A percentile compares a stretch with the other conserved stretches of the same genome.
Evolutionary conservation across 2,329 filamentous ascomycete genomes (phyloP).

Genomic region (Lasiodiplodia hormozganensis): DNA sequence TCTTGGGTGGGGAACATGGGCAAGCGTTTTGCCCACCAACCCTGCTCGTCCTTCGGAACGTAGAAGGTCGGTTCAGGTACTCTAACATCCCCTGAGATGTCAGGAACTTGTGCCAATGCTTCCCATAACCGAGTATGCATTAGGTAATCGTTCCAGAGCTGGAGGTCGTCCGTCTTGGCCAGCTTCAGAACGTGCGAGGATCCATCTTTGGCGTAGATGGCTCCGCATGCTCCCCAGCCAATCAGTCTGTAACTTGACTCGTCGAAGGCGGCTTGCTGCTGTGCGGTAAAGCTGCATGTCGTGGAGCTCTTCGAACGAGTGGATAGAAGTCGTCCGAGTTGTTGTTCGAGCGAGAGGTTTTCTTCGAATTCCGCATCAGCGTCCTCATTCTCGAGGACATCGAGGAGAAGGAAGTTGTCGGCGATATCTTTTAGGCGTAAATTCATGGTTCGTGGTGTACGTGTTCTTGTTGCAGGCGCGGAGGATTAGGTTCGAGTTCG

Average conservation of each 20-base stretch:
- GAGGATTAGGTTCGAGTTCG: too few species aligned
- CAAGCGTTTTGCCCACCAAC: not conserved
- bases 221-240: constrained; percentile 29
- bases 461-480: too few species aligned
- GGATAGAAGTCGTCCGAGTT: not conserved
- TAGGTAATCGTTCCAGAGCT: constrained; percentile 31
- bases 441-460: not conserved
- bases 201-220: constrained; percentile 21
- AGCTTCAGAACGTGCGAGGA: constrained; percentile 24
- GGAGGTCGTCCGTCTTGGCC: constrained; percentile 16
- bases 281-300: not conserved
- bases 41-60: not conserved
- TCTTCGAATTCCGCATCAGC: not conserved
- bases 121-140: constrained; percentile 22
- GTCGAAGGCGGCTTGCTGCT: not conserved
- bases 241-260: constrained; percentile 9
- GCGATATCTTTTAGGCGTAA: not conserved
- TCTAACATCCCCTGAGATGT: not conserved
- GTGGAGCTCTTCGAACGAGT: not conserved
- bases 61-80: not conserved
- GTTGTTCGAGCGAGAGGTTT: not conserved
- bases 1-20: not conserved
- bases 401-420: not conserved
- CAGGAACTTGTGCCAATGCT: not conserved
- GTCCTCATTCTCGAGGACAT: not conserved